phyloP scores from a whole-genome alignment of 257 asterid species.

The Solanum boliviense region DNA sequence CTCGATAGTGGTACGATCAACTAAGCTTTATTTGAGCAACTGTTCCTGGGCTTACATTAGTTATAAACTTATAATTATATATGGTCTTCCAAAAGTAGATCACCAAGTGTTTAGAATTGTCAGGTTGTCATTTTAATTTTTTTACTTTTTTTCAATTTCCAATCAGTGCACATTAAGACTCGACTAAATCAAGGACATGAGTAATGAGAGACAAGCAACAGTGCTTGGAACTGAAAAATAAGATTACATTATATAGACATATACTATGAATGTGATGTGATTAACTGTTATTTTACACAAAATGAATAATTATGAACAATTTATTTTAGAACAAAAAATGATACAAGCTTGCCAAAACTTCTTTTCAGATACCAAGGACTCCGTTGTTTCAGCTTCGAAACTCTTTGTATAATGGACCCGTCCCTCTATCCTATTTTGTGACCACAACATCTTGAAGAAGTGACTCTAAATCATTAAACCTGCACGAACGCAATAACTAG shows the following conservation, averaged over 20 bases:
- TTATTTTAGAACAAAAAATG: neutral
- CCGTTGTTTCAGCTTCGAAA: neutral
- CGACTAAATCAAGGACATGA: neutral
- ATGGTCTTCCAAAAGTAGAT: neutral
- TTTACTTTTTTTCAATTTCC: neutral
- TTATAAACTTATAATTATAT: neutral
- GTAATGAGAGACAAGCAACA: neutral
- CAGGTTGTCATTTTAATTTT: neutral
- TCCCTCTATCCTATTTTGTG: constrained; percentile 13
- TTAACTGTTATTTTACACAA: neutral
- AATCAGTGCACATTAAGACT: neutral
- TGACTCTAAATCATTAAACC: constrained; percentile 64
- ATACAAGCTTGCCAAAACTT: neutral
- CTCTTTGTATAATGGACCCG: neutral
- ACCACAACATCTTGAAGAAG: constrained; percentile 42
- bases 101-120: neutral
- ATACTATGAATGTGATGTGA: neutral
- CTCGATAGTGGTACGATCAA: neutral
- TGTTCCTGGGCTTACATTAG: neutral
- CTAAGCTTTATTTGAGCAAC: neutral
- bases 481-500: constrained; percentile 13
- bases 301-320: neutral
- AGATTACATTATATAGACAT: neutral
- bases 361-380: neutral
- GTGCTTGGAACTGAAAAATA: neutral